Base-by-base conservation (phyloP, 2,329 filamentous ascomycete genomes). In the Xylaria sp. region DNA sequence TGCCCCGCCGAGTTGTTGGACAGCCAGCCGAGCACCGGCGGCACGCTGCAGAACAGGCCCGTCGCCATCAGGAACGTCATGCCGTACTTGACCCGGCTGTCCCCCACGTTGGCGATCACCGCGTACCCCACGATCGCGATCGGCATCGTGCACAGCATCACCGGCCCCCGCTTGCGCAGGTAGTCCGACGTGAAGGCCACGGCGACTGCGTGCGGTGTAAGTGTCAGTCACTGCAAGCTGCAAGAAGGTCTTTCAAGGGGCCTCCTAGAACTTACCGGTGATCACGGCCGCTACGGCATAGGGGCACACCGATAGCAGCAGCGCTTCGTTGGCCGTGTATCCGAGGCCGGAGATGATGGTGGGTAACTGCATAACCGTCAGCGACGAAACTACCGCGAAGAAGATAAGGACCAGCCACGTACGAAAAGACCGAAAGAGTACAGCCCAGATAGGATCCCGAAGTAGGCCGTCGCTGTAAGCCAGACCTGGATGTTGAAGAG, bases 1-100 rank as follows among this genome's bases (percentile, higher is more conserved):
- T 90, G 86, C 0, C 83, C 85, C 0, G 85, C 84, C 0, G 81
- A 85, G 66, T 89, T 89, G 65, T 88, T 88, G 2, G 82, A 82
- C 57, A 85, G 81, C 85, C 86, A 89, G 1, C 81, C 85, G 8
- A 89, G 71, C 2, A 87, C 80, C 17, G 80, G 82, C 0, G 86
- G 85, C 0, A 88, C 83, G 39, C 81, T 83, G 42, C 78, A 76
- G 65, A 87, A 89, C 65, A 87, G 76, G 8, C 86, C 86, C 0
- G 80, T 81, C 0, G 85, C 83, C 83, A 88, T 87, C 49, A 89
- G 72, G 63, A 86, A 86, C 0, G 85, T 87, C 83, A 87, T 87
- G 38, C 77, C 84, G 61, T 87, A 88, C 47, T 84, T 80, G 4
- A 81, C 75, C 1, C 77, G 74, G 19, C 76, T 74, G 8, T 73